Base-by-base conservation (phyloP, 2,329 filamentous ascomycete species). In the Aspergillus pseudoglaucus region DNA sequence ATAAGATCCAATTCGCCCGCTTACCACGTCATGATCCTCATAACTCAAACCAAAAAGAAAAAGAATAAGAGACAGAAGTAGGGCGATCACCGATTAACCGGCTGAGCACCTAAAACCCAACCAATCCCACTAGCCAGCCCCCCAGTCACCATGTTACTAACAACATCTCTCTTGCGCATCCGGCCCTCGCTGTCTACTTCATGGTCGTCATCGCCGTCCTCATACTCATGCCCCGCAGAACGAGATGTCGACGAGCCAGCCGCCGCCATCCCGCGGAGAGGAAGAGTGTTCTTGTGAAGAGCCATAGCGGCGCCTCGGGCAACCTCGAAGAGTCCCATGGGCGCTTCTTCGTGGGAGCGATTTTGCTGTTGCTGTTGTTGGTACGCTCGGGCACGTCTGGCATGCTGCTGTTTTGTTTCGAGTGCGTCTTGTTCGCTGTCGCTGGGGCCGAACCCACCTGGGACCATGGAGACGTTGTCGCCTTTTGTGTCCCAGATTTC, bases 141-240 rank as follows among this genome's bases (percentile, higher is more conserved):
- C 2, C 79, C 80, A 10, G 78, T 82, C 5, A 83, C 81, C 64
- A 81, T 81, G 66, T 75, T 83, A 49, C 80, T 80, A 42, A 84
- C 79, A 68, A 83, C 65, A 61, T 77, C 75, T 49, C 75, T 61
- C 56, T 76, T 77, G 38, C 75, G 62, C 14, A 75, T 68, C 38
- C 67, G 64, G 1, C 57, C 60, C 22, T 62, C 59, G 14, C 55
- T 62, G n/a, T 55, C 50, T 6, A 54, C 59, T 47, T 59, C 50
- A 46, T 47, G 45, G 17, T 47, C 37, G 18, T 41, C 42, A 46
- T 49, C 53, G 51, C 45, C 58, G 46, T 48, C 47, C 2, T n/a
- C 47, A 37, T 30, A 48, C 30, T 15, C 45, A 40, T 48, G 47
- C 32, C 47, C 47, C 17, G 49, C 15, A 23, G 42, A 7, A 33